Evolutionary conservation across 2,329 filamentous ascomycete species (phyloP).

Genomic region (Trichocomaceae sp.): DNA sequence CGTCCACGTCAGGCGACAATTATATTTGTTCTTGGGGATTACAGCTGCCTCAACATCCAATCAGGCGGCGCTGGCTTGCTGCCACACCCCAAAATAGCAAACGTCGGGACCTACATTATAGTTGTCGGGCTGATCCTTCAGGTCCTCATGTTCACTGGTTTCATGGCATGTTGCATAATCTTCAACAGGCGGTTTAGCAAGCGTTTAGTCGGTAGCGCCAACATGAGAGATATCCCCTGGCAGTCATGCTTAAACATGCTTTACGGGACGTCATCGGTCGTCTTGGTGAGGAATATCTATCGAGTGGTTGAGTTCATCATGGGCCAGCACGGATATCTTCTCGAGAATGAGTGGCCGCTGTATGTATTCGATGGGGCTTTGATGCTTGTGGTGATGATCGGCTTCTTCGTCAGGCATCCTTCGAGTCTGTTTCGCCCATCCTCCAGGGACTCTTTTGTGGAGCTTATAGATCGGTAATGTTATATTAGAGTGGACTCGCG

Average conservation of each 20-base stretch:
- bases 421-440: background rate
- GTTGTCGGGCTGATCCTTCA: conserved; percentile 8
- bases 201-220: background rate
- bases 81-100: background rate
- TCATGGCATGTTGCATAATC: conserved; percentile 4
- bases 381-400: conserved; percentile 10
- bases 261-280: conserved; percentile 2
- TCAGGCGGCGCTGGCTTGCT: conserved; percentile 4
- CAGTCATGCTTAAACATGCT: conserved; percentile 4
- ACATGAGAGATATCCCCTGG: conserved; percentile 3
- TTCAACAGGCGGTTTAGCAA: conserved; percentile 5
- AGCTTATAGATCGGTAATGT: background rate
- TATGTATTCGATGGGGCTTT: conserved; percentile 8
- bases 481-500: background rate
- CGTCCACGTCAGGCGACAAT: conserved; percentile 1
- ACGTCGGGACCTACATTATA: conserved; percentile 6
- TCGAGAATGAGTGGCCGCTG: conserved; percentile 7
- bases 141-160: conserved; percentile 3
- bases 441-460: background rate
- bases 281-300: conserved; percentile 6
- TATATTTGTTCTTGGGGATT: conserved; percentile 7
- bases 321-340: conserved; percentile 7
- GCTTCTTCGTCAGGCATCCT: conserved; percentile 8
- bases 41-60: conserved; percentile 7
- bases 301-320: conserved; percentile 8